Evolutionary conservation across 1,284 basidiomycete genomes (phyloP).

Genomic region (Cystobasidium sp.): DNA sequence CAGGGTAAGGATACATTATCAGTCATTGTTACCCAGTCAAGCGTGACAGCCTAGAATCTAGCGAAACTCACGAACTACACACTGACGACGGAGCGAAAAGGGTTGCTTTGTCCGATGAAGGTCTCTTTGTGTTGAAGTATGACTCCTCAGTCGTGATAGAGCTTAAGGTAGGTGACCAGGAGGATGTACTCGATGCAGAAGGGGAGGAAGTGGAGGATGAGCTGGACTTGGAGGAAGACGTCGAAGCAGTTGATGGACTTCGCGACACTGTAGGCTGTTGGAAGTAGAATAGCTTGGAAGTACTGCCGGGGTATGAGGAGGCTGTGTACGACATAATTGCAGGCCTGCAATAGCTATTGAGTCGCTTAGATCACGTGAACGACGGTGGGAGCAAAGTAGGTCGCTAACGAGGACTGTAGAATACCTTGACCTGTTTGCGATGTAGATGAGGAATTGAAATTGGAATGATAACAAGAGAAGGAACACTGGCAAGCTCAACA

Average conservation of each 20-base stretch:
- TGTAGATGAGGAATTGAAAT: too few species aligned
- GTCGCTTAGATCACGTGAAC: neutral
- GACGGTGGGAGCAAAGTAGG: too few species aligned
- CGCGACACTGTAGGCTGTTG: neutral
- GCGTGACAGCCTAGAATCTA: neutral
- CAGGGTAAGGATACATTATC: neutral
- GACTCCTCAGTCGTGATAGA: slow-evolving; percentile 1
- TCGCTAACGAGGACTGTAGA: too few species aligned
- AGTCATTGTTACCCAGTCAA: neutral
- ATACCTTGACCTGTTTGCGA: too few species aligned
- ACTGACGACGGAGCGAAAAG: neutral
- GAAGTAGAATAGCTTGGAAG: slow-evolving; percentile 4
- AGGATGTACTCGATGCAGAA: neutral
- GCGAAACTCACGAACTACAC: slow-evolving; percentile 9
- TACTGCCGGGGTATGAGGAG: neutral
- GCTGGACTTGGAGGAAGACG: slow-evolving; percentile 2
- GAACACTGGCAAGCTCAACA: too few species aligned
- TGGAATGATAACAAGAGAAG: too few species aligned
- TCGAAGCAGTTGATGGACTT: slow-evolving; percentile 2
- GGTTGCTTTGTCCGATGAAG: neutral
- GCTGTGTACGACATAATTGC: neutral
- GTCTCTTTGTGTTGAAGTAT: neutral
- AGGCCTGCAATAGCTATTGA: too few species aligned
- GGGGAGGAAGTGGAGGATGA: neutral
- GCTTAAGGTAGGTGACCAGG: neutral